Evolutionary conservation across 768 basidiomycete species (phyloP), one percentile per base, ranked within the genome.

Genomic region (Russula compacta): DNA sequence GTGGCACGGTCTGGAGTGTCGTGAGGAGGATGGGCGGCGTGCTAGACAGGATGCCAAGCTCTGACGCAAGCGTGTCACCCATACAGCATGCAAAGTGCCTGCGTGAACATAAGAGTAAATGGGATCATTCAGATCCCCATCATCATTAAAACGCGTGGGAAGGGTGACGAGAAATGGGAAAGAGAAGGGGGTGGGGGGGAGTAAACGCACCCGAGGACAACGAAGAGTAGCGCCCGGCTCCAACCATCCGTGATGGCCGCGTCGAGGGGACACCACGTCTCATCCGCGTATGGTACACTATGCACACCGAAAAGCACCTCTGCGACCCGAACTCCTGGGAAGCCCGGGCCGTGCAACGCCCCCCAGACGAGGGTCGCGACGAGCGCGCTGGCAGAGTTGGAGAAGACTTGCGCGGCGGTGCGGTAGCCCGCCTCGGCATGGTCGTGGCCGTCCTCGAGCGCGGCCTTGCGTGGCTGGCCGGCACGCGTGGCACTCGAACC

Each of bases 11-110:
- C 65, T 79, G 80, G 56, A 87, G 72, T 4, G 89, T 93, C 5
- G 92, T 95, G 66, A 97, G 81, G 38, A 95, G 81, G 50, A 84
- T 69, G 38, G 95, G 90, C 3, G 78, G 78, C 14, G 80, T 76
- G 40, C 70, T 71, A 29, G 92, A 87, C 46, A 97, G 78, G 64
- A 97, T 93, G 38, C 95, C 95, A 24, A 97, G 80, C 73, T 97
- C 95, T 9, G 92, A 95, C 0, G 93, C 93, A 2, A 98, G 82
- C 0, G 94, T 97, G 68, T 97, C 94, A 6, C 91, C 94, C 9
- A 94, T 77, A 69, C 89, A 92, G 72, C 89, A 93, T 3, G 86
- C 85, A 71, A 92, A 91, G 69, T 95, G 92, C 4, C 91, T 93
- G 68, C 4, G 36, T n/a, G 17, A 39, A 38, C 10, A 44, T 24